phyloP scores from a whole-genome alignment of 2,329 filamentous ascomycete species.

The Pseudocercospora eumusae region DNA sequence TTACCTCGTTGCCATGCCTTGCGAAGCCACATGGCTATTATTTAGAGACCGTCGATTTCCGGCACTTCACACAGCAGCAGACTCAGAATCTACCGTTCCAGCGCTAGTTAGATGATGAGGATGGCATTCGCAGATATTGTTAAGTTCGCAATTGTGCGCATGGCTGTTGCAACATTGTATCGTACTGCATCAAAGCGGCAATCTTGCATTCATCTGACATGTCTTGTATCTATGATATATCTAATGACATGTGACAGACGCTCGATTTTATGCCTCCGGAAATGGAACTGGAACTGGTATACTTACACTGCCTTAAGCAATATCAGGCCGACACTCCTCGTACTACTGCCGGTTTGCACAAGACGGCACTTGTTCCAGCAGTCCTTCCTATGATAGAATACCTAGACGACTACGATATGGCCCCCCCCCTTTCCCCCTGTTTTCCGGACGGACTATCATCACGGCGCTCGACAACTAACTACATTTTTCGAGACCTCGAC shows the following conservation, averaged over 20 bases:
- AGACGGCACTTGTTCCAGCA: background rate
- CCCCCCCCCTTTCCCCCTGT: background rate
- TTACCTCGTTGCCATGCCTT: background rate
- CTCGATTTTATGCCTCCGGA: no score
- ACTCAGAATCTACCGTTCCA: background rate
- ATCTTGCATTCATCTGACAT: no score
- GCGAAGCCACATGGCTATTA: background rate
- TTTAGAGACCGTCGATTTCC: slow-evolving; percentile 6
- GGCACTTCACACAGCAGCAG: background rate
- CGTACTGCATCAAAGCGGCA: no score
- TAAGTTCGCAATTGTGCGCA: background rate
- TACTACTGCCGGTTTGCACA: background rate
- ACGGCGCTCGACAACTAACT: no score
- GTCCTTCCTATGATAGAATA: background rate
- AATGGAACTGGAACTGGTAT: no score
- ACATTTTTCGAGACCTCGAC: no score
- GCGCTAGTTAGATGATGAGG: background rate
- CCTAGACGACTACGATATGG: background rate
- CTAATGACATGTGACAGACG: background rate
- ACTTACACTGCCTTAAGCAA: no score
- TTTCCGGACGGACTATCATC: no score
- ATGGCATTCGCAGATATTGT: background rate
- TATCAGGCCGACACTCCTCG: background rate
- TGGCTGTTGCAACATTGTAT: no score
- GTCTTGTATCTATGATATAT: no score